Conservation (phyloP, 768 basidiomycete species). For the Calocybe indica region DNA sequence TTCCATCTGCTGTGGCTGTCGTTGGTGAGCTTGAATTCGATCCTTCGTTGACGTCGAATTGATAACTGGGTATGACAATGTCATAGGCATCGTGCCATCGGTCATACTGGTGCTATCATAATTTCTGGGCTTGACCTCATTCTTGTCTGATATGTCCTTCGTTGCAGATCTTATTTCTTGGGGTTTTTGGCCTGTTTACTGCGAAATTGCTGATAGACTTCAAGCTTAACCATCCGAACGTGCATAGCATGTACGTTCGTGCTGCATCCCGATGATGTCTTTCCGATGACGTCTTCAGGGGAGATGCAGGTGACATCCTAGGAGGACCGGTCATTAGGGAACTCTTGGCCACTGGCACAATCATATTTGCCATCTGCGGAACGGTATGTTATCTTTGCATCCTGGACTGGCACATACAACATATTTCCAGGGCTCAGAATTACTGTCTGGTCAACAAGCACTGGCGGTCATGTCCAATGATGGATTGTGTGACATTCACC, state of each 20-base stretch:
- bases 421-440: slow-evolving; percentile 33
- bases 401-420: background rate
- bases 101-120: slow-evolving; percentile 27
- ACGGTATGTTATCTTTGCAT: slow-evolving; percentile 22
- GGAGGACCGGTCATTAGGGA: slow-evolving; percentile 44
- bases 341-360: slow-evolving; percentile 36
- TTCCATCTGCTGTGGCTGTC: slow-evolving; percentile 44
- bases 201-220: slow-evolving; percentile 51
- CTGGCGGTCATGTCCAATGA: slow-evolving; percentile 41
- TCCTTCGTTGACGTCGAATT: background rate
- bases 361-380: slow-evolving; percentile 46
- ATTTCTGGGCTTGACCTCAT: background rate
- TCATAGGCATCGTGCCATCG: slow-evolving; percentile 42
- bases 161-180: slow-evolving; percentile 39
- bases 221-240: slow-evolving; percentile 48
- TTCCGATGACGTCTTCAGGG: slow-evolving; percentile 18
- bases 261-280: too few relatives aligned
- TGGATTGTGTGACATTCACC: slow-evolving; percentile 38
- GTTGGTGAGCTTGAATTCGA: slow-evolving; percentile 29
- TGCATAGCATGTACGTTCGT: slow-evolving; percentile 41
- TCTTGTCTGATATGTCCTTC: background rate
- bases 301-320: slow-evolving; percentile 45
- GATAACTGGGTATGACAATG: background rate
- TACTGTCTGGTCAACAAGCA: slow-evolving; percentile 49
- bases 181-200: slow-evolving; percentile 43